phyloP scores from a whole-genome alignment of 1,284 basidiomycete genomes.

The Gomphus sp. region DNA sequence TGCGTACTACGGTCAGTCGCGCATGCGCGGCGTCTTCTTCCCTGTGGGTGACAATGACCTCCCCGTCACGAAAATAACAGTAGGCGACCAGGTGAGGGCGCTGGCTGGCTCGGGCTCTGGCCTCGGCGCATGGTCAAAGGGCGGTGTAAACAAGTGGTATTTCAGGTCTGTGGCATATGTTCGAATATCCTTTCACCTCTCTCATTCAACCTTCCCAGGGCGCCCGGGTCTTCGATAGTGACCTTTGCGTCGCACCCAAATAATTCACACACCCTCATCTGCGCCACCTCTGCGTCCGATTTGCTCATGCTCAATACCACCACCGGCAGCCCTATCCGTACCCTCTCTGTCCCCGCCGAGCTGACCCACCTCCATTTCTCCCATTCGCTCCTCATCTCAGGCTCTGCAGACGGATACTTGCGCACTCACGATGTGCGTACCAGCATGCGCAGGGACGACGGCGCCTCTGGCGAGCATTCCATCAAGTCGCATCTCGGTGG shows the following conservation, averaged over 20 bases:
- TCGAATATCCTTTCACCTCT: conserved; percentile 2
- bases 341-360: conserved; percentile 45
- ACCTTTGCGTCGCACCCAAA: conserved; percentile 19
- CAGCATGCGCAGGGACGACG: conserved; percentile 40
- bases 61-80: conserved; percentile 61
- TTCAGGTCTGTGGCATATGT: conserved; percentile 38
- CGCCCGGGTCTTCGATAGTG: conserved; percentile 3
- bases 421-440: conserved; percentile 79
- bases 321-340: conserved; percentile 60
- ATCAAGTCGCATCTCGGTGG: conserved; percentile 76
- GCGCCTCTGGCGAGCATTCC: conserved; percentile 30
- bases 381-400: conserved; percentile 61
- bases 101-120: conserved; percentile 48
- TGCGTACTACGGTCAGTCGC: conserved; percentile 63
- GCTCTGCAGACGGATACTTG: conserved; percentile 76
- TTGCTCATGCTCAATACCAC: conserved; percentile 66
- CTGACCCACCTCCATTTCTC: conserved; percentile 60
- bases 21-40: conserved; percentile 69
- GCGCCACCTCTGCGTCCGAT: conserved; percentile 54
- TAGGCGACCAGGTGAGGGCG: conserved; percentile 70
- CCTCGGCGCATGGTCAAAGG: conserved; percentile 69
- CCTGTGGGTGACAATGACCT: conserved; percentile 49
- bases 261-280: conserved; percentile 48
- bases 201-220: neutral
- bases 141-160: conserved; percentile 76